A percentile compares a stretch with the other conserved stretches of the same genome.
phyloP scores from a whole-genome alignment of 441 rosid species.

The Rhodomyrtus psidioides region DNA sequence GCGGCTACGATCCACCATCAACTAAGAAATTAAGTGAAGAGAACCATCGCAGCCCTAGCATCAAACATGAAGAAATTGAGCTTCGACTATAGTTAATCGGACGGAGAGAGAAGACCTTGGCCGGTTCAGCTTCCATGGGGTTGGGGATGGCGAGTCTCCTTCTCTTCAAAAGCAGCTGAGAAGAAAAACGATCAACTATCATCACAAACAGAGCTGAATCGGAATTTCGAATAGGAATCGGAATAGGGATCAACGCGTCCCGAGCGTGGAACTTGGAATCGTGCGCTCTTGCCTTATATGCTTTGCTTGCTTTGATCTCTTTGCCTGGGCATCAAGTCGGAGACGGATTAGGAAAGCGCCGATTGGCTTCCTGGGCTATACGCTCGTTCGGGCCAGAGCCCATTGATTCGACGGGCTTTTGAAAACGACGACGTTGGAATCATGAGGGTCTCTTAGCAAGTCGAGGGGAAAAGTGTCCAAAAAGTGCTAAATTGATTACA shows the following conservation, averaged over 20 bases:
- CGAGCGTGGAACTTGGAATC: background rate
- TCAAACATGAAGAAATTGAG: background rate
- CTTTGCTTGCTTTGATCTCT: background rate
- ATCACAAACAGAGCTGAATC: slow-evolving; percentile 18
- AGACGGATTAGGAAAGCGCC: slow-evolving; percentile 7
- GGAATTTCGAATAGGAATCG: background rate
- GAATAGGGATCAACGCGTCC: background rate
- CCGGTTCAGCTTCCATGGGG: slow-evolving; percentile 67
- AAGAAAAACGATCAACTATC: slow-evolving; percentile 39
- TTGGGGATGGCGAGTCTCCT: slow-evolving; percentile 41
- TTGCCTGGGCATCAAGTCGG: slow-evolving; percentile 14
- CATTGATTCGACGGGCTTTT: background rate
- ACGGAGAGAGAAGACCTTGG: slow-evolving; percentile 30
- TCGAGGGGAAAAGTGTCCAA: no score
- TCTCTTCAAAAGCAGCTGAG: slow-evolving; percentile 39
- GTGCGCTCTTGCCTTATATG: background rate
- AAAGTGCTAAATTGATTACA: no score
- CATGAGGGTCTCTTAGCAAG: no score
- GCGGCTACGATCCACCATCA: background rate
- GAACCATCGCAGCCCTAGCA: background rate
- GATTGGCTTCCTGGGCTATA: slow-evolving; percentile 14
- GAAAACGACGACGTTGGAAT: background rate
- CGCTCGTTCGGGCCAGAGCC: background rate
- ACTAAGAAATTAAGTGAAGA: background rate
- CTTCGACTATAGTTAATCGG: background rate